These are phyloP conservation scores for Dicorynia guianensis DNA, from an alignment of 306 rosid species.

Conservation along the genomic window DNA sequence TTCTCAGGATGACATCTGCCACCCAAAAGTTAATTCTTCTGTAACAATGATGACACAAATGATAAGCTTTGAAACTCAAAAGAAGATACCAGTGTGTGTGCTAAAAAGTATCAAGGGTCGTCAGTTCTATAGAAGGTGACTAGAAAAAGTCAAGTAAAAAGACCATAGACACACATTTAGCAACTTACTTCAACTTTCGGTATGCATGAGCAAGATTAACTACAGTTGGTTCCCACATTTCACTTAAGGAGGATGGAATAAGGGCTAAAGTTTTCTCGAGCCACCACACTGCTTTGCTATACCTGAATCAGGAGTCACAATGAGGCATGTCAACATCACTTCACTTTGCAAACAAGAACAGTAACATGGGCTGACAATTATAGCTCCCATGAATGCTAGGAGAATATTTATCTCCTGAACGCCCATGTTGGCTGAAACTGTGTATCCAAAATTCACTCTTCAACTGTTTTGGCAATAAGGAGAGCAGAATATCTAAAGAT, in stretches of 20 bases:
- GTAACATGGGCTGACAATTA: constrained; percentile 10
- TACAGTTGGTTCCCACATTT: constrained; percentile 94
- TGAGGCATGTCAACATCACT: constrained; percentile 36
- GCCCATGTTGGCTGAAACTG: not conserved
- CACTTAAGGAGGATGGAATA: constrained; percentile 79
- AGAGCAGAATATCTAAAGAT: not conserved
- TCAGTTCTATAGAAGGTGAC: not conserved
- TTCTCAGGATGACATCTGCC: not conserved
- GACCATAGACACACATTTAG: constrained; percentile 24
- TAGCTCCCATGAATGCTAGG: not conserved
- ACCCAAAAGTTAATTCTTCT: not conserved
- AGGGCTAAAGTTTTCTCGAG: constrained; percentile 87
- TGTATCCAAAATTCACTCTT: not conserved
- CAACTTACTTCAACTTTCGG: constrained; percentile 87
- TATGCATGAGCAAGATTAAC: constrained; percentile 94
- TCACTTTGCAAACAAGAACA: constrained; percentile 17
- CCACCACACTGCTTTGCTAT: constrained; percentile 82
- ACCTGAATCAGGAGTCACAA: constrained; percentile 64
- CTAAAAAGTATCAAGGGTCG: constrained; percentile 2
- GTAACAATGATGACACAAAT: not conserved
- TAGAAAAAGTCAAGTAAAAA: constrained; percentile 22
- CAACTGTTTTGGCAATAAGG: constrained; percentile 4
- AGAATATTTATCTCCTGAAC: constrained; percentile 1
- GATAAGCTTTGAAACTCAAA: not conserved
- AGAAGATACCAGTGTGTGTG: not conserved